Evolutionary conservation across 2,329 filamentous ascomycete genomes (phyloP).

Genomic region (Neopestalotiopsis sp.): DNA sequence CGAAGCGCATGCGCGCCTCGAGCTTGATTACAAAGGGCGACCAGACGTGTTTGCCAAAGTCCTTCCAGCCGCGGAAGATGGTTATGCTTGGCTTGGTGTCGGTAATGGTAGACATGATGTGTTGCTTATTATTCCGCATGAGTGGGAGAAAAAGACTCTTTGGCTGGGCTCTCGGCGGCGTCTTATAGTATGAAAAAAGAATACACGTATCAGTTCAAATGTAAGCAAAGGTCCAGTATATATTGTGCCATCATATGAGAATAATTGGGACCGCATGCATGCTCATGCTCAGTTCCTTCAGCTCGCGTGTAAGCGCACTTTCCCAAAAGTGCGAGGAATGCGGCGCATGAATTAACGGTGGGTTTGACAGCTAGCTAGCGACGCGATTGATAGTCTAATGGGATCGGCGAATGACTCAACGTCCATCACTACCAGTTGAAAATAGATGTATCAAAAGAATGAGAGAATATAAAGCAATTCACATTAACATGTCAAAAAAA

Average conservation of each 20-base stretch:
- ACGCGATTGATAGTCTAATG: not conserved
- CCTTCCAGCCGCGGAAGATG: slow-evolving; percentile 57
- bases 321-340: not conserved
- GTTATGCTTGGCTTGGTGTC: slow-evolving; percentile 35
- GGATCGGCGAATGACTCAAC: not conserved
- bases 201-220: too few relatives aligned
- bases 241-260: too few relatives aligned
- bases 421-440: not conserved
- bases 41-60: slow-evolving; percentile 53
- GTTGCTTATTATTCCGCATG: not conserved
- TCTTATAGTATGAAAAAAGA: too few relatives aligned
- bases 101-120: not conserved
- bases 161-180: too few relatives aligned
- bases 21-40: slow-evolving; percentile 69
- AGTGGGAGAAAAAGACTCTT: not conserved
- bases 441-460: not conserved
- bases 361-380: not conserved
- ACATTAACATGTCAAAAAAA: not conserved
- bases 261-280: too few relatives aligned
- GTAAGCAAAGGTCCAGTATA: too few relatives aligned
- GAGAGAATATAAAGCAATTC: not conserved
- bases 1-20: slow-evolving; percentile 65
- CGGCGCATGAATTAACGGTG: not conserved
- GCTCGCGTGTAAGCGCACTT: slow-evolving; percentile 1
- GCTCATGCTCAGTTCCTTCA: not conserved